phyloP scores from a whole-genome alignment of 139 green algal genomes.

The Chlamydomonas incerta region DNA sequence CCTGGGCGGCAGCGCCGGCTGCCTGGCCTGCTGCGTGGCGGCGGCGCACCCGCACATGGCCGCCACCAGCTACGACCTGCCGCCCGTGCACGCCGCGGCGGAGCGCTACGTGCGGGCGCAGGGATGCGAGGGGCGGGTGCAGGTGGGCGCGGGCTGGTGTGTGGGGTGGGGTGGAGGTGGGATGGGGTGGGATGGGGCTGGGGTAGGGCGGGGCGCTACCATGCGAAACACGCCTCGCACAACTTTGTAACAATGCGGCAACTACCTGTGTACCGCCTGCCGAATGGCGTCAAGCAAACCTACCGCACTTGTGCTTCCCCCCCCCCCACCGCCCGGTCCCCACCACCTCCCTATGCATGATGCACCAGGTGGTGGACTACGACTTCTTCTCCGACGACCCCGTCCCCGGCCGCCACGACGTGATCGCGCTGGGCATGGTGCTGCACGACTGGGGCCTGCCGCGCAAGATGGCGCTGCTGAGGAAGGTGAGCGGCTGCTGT shows the following conservation, averaged over 20 bases:
- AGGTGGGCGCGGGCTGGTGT: neutral
- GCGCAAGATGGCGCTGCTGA: conserved; percentile 51
- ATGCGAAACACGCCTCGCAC: no score
- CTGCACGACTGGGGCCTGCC: conserved; percentile 59
- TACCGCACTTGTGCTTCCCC: no score
- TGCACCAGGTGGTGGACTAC: conserved; percentile 21
- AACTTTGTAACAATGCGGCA: no score
- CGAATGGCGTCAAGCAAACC: no score
- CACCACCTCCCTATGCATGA: neutral
- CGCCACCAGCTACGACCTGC: conserved; percentile 46
- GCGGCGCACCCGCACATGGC: conserved; percentile 49
- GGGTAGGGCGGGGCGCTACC: no score
- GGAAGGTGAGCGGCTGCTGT: conserved; percentile 46
- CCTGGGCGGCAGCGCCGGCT: conserved; percentile 38
- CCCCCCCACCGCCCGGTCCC: neutral
- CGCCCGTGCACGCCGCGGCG: conserved; percentile 39
- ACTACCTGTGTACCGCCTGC: no score
- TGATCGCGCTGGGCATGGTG: conserved; percentile 59
- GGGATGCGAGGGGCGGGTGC: conserved; percentile 37
- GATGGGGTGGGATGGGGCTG: neutral
- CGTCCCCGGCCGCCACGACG: conserved; percentile 37
- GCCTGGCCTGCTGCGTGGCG: conserved; percentile 43
- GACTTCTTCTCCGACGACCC: conserved; percentile 49
- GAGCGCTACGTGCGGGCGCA: conserved; percentile 32
- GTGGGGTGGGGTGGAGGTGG: neutral